These are phyloP conservation scores for Carex arenaria DNA, from an alignment of 202 grass and related monocot genomes.

Conservation along the genomic window DNA sequence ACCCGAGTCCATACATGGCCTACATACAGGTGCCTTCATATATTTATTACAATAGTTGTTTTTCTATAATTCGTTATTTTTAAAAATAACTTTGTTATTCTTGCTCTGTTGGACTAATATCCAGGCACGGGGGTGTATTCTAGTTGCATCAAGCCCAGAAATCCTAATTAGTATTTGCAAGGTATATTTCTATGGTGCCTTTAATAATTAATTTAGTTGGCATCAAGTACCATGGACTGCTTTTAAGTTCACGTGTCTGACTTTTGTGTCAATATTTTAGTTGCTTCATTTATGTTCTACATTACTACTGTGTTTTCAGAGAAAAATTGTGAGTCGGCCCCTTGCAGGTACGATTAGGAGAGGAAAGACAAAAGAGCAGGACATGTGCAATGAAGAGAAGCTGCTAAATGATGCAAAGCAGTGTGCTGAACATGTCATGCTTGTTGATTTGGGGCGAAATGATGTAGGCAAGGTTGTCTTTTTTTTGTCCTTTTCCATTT, in stretches of 20 bases:
- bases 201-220: not conserved
- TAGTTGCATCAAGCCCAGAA: constrained; percentile 85
- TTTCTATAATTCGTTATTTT: not conserved
- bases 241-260: not conserved
- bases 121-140: constrained; percentile 84
- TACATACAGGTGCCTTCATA: constrained; percentile 68
- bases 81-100: constrained; percentile 16
- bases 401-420: constrained; percentile 86
- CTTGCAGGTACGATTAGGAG: constrained; percentile 87
- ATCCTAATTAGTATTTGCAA: constrained; percentile 69
- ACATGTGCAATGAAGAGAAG: constrained; percentile 60
- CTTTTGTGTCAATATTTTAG: not conserved
- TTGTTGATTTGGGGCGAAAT: constrained; percentile 96
- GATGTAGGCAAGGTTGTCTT: constrained; percentile 75
- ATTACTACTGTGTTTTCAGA: constrained; percentile 28
- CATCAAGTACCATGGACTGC: not conserved
- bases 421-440: constrained; percentile 86
- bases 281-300: not conserved
- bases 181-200: constrained; percentile 23
- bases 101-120: not conserved
- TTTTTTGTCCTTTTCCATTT: not conserved
- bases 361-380: constrained; percentile 57
- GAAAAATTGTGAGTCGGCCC: constrained; percentile 69
- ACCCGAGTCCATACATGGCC: constrained; percentile 86
- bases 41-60: constrained; percentile 13